Base-by-base conservation (phyloP, 2,329 filamentous ascomycete genomes). In the Mycocentrospora acerina region DNA sequence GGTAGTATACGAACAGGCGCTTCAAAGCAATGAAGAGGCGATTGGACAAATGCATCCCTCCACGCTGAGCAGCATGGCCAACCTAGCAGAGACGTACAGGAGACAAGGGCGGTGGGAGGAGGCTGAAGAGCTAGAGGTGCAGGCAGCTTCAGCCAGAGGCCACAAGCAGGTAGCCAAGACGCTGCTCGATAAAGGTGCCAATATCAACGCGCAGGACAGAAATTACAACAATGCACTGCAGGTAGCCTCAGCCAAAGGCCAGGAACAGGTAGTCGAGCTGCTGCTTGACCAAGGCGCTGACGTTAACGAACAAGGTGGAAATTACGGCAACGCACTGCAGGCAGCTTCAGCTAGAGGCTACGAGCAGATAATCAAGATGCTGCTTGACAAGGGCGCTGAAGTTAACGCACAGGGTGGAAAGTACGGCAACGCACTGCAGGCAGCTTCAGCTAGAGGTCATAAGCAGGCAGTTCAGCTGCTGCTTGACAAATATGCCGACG, bases 251-350 rank as follows among this genome's bases (percentile, higher is more conserved):
- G 31, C 24, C 35, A 7, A 12, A 7, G 24, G 24, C 24, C 24
- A 25, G 7, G 24, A 12, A 12, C 24, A 25, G 24, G 24, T 43
- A 6, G 25, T 43, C 22, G 14, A 35, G 27, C 19, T 38, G 16
- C 31, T 43, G 28, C 35, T 43, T 24, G 35, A 19, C 12, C 19
- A 31, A 31, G 39, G 35, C 13, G 39, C 35, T 35, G 32, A 29
- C 13, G 12, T 13, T 12, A 14, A 40, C 29, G 24, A 25, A 25
- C 29, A 30, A 22, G 35, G 27, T 27, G 29, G 35, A 32, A 2
- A 15, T 2, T 28, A 30, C 17, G 19, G 28, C 7, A 37, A 37
- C 28, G 35, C 35, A 12, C 14, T 37, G 13, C 35, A 37, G 22
- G 35, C 35, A 30, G 35, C 35, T 29, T 35, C 33, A 13, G 2